Evolutionary conservation across 2,329 filamentous ascomycete species (phyloP).

Genomic region (Pseudocercospora cruenta): DNA sequence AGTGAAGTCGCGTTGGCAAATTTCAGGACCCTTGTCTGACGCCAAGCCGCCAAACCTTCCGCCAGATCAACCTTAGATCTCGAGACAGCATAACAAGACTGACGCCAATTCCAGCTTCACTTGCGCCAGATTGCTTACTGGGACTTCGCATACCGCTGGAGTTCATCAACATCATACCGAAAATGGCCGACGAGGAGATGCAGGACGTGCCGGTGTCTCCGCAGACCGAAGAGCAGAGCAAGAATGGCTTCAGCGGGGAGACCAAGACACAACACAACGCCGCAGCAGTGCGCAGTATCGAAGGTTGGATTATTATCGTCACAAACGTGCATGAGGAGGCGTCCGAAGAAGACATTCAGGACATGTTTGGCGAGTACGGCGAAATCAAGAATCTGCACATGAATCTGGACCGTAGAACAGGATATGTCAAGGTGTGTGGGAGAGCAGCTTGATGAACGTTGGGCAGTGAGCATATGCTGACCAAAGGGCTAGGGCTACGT

Average conservation of each 20-base stretch:
- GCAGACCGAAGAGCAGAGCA: conserved; percentile 21
- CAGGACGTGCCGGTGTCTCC: conserved; percentile 57
- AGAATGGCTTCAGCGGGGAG: conserved; percentile 48
- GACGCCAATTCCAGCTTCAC: too few species aligned
- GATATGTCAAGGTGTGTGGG: conserved; percentile 75
- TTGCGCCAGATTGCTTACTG: neutral
- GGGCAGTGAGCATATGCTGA: neutral
- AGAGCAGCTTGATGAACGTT: conserved; percentile 1
- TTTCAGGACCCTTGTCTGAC: neutral
- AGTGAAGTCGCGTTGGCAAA: conserved; percentile 2
- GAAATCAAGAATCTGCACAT: conserved; percentile 86
- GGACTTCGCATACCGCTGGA: neutral
- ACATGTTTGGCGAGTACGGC: conserved; percentile 80
- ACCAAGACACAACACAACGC: conserved; percentile 75
- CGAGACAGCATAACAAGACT: neutral
- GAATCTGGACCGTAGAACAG: conserved; percentile 79
- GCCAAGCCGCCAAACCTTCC: conserved; percentile 6
- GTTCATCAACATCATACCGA: conserved; percentile 12
- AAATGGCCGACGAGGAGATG: conserved; percentile 55
- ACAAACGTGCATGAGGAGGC: conserved; percentile 89
- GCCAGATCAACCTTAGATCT: neutral
- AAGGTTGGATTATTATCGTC: conserved; percentile 86
- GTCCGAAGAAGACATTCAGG: conserved; percentile 79
- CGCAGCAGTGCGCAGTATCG: conserved; percentile 81
- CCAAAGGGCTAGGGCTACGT: conserved; percentile 69